Evolutionary conservation across 768 basidiomycete genomes (phyloP).

Genomic region (Butyriboletus loyo): DNA sequence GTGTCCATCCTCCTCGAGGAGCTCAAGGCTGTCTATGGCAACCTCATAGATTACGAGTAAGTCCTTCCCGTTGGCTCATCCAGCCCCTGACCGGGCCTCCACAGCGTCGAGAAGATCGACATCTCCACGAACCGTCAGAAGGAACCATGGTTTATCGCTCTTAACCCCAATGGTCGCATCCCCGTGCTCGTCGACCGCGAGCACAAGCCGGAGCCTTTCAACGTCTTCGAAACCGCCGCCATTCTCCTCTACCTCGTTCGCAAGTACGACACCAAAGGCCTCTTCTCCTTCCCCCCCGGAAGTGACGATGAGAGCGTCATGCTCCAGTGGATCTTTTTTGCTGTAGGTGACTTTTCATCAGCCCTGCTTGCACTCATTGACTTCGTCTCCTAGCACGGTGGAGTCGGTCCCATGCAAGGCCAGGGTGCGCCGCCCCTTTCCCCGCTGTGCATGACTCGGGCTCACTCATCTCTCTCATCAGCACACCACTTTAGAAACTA

Average conservation of each 20-base stretch:
- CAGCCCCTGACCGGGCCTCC: neutral
- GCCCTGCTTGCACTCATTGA: neutral
- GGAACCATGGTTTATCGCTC: conserved; percentile 71
- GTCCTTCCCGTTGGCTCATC: neutral
- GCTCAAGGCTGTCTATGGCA: conserved; percentile 51
- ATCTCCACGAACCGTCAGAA: conserved; percentile 73
- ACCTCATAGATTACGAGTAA: conserved; percentile 49
- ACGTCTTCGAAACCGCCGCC: conserved; percentile 74
- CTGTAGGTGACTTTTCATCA: conserved; percentile 37
- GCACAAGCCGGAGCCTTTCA: conserved; percentile 51
- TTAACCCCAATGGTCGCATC: conserved; percentile 75
- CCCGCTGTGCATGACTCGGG: conserved; percentile 4
- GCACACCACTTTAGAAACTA: conserved; percentile 68
- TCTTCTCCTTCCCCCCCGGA: conserved; percentile 64
- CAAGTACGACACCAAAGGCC: conserved; percentile 74
- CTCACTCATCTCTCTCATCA: conserved; percentile 16
- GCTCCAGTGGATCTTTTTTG: conserved; percentile 87
- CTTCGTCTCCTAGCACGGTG: conserved; percentile 55
- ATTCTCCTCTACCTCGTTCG: conserved; percentile 82
- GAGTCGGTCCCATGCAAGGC: conserved; percentile 87
- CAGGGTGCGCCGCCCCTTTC: conserved; percentile 36
- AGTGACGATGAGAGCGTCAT: conserved; percentile 63
- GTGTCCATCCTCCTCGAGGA: conserved; percentile 60
- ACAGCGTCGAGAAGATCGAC: conserved; percentile 51
- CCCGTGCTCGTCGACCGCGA: conserved; percentile 62